phyloP scores from a whole-genome alignment of 768 basidiomycete genomes.

The Lentinula sp. region DNA sequence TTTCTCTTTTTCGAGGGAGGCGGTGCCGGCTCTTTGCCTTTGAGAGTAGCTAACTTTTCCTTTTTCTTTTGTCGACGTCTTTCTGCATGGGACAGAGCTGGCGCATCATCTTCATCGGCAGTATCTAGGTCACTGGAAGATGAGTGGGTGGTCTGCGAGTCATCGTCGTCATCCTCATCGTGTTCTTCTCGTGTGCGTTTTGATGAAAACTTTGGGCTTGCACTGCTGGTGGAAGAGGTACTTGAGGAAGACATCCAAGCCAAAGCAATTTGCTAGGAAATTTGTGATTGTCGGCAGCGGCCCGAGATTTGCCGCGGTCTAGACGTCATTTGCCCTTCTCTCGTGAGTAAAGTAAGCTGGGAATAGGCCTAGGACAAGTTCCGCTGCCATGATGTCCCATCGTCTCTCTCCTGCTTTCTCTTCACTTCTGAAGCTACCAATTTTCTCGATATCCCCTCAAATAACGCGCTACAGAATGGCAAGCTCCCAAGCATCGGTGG shows the following conservation, averaged over 20 bases:
- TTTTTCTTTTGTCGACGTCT: constrained; percentile 55
- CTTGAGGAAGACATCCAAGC: constrained; percentile 16
- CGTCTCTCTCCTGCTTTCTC: not conserved
- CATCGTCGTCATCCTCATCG: not conserved
- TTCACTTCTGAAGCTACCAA: not conserved
- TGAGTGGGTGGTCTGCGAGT: not conserved
- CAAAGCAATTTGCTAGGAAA: too few relatives aligned
- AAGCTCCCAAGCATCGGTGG: constrained; percentile 37
- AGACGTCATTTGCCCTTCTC: not conserved
- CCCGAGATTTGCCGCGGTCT: not conserved
- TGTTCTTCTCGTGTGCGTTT: constrained; percentile 25
- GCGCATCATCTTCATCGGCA: constrained; percentile 24
- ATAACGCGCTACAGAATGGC: constrained; percentile 40
- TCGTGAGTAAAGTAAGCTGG: not conserved
- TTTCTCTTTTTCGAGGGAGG: constrained; percentile 2
- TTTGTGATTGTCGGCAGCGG: too few relatives aligned
- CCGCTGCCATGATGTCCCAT: not conserved
- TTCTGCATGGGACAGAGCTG: constrained; percentile 73
- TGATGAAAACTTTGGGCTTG: constrained; percentile 19
- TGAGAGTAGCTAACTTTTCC: constrained; percentile 22
- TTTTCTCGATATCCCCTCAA: not conserved
- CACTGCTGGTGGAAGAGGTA: constrained; percentile 22
- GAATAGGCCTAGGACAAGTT: not conserved
- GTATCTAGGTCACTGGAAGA: constrained; percentile 16
- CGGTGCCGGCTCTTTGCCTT: constrained; percentile 14